Percentiles rank a stretch among this genome's conserved stretches.
phyloP scores from a whole-genome alignment of 148 eudicot species.

The Chenopodium suecicum region DNA sequence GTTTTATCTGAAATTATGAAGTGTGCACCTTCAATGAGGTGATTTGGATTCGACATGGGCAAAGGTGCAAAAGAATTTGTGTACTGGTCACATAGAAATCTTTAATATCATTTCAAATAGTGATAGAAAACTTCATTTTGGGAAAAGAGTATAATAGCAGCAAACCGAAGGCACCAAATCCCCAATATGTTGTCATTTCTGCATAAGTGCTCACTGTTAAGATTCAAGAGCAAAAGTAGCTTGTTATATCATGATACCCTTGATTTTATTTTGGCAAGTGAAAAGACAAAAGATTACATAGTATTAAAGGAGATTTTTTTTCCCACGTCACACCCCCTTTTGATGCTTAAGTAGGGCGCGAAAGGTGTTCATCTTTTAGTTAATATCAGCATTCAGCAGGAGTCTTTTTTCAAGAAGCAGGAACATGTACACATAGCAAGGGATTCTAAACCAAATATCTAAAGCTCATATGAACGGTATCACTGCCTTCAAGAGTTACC shows the following conservation, averaged over 20 bases:
- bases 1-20: too few relatives aligned
- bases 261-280: background rate
- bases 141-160: background rate
- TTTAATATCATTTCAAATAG: background rate
- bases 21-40: background rate
- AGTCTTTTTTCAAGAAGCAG: background rate
- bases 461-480: background rate
- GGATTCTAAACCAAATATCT: background rate
- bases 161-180: background rate
- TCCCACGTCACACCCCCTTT: background rate
- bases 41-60: background rate
- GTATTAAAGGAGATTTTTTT: background rate
- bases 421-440: background rate
- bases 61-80: background rate
- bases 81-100: background rate
- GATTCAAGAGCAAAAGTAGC: background rate
- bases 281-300: background rate
- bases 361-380: background rate
- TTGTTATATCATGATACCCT: background rate
- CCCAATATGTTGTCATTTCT: too few relatives aligned
- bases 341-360: background rate
- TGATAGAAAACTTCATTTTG: too few relatives aligned
- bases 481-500: slow-evolving; percentile 38
- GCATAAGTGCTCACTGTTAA: background rate
- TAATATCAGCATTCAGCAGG: background rate